Base-by-base conservation (phyloP, 257 asterid genomes). In the Solanum sparsipilum region DNA sequence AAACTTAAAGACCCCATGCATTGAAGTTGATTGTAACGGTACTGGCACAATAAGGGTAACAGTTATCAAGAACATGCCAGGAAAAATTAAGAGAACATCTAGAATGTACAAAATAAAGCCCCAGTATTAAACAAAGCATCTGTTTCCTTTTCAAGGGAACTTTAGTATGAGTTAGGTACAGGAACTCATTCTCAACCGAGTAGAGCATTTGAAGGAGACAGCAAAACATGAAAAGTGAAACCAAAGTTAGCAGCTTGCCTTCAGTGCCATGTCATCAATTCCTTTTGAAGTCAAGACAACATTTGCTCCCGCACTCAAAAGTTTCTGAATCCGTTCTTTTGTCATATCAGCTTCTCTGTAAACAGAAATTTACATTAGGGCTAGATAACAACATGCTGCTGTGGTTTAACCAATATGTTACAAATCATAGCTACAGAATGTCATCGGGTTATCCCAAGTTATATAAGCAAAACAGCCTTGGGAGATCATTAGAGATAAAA, bases 191-290 rank as follows among this genome's bases (percentile, higher is more conserved):
- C 10, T 41, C 85, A n/a, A 5, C 76, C 2, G n/a, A 46, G 23
- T 34, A 85, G 52, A 34, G 86, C 41, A 39, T 82, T 31, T 44
- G 21, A 52, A 72, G 35, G 11, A 31, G 25, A 23, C 83, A 67
- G 48, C 29, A 23, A 84, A 74, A 13, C 58, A 44, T 29, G 35
- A 52, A 21, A 38, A 21, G 72, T 72, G 71, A 58, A 76, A 63
- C 21, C 75, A 83, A 74, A 86, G 72, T 29, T 34, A 89, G 44
- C 71, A 60, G 34, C 92, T 91, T 93, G 90, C 99, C 98, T 97
- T 97, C 41, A 97, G 95, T 83, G 99, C 98, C 99, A 96, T 97
- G 93, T 97, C 99, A 90, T 97, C 99, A 91, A 97, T 97, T 90
- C 99, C 99, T 90, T 94, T 97, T 12, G 99, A 94, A 84, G 99